Percentiles rank a stretch among this genome's conserved stretches.
phyloP scores from a whole-genome alignment of 441 rosid genomes.

The Gossypium schwendimanii region DNA sequence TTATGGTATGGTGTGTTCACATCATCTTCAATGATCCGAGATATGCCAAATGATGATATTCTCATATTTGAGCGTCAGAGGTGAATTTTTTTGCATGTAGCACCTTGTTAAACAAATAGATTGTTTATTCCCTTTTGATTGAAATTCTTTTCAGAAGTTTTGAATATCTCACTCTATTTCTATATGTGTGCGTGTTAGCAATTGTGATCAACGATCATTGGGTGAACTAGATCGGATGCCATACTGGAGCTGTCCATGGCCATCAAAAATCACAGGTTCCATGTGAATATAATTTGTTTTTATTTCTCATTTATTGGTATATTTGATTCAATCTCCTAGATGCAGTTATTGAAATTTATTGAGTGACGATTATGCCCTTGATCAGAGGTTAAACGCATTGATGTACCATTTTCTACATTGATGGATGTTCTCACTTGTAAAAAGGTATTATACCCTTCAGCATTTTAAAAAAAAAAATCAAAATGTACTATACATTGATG shows the following conservation, averaged over 20 bases:
- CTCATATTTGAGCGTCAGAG: constrained; percentile 37
- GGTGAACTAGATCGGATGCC: constrained; percentile 41
- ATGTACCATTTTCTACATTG: constrained; percentile 34
- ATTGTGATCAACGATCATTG: constrained; percentile 41
- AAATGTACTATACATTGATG: neutral
- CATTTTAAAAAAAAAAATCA: neutral
- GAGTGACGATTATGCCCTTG: constrained; percentile 3
- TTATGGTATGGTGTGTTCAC: constrained; percentile 56
- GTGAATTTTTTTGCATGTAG: constrained; percentile 23
- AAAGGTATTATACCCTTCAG: constrained; percentile 29
- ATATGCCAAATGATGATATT: constrained; percentile 31
- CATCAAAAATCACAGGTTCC: constrained; percentile 63
- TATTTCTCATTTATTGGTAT: constrained; percentile 5
- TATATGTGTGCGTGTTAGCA: constrained; percentile 28
- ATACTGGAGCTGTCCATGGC: constrained; percentile 55
- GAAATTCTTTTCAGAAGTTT: neutral
- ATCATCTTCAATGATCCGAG: constrained; percentile 37
- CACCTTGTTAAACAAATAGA: neutral
- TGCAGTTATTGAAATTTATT: constrained; percentile 6
- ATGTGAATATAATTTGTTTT: neutral
- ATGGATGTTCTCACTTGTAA: constrained; percentile 47
- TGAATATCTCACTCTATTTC: neutral
- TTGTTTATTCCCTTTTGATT: neutral
- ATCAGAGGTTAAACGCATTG: constrained; percentile 50
- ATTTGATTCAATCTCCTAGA: constrained; percentile 4